Conservation (phyloP, 345 rosid genomes). For the Mercurialis annua region DNA sequence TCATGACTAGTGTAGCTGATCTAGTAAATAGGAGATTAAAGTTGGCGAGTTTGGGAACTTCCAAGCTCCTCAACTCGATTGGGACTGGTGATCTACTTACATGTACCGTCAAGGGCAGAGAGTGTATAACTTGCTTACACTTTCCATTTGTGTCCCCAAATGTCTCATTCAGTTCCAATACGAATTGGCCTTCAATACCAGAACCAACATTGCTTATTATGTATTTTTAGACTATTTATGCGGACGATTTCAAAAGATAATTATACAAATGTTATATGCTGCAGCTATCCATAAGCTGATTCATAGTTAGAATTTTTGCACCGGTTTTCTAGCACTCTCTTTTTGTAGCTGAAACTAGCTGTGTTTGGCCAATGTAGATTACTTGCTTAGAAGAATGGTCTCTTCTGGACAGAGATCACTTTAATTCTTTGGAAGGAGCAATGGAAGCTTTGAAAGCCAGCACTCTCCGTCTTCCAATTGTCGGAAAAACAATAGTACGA, state of each 20-base stretch:
- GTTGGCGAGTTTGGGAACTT: too few species aligned
- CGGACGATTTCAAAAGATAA: neutral
- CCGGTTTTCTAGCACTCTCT: conserved; percentile 8
- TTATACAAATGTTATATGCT: conserved; percentile 2
- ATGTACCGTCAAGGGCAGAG: neutral
- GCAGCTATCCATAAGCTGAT: neutral
- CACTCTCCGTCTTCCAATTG: conserved; percentile 87
- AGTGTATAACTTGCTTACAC: neutral
- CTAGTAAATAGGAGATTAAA: too few species aligned
- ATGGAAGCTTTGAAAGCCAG: conserved; percentile 91
- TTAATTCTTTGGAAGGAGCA: conserved; percentile 67
- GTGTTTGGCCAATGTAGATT: conserved; percentile 43
- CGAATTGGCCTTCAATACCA: neutral
- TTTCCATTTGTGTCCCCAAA: neutral
- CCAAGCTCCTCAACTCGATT: too few species aligned
- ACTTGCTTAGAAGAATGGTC: conserved; percentile 71
- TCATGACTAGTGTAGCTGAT: neutral
- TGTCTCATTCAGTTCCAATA: neutral
- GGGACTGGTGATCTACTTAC: too few species aligned
- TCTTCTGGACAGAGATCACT: conserved; percentile 65
- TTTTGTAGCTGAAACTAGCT: conserved; percentile 10
- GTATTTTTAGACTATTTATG: neutral
- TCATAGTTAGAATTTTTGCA: neutral
- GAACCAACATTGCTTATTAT: too few species aligned
- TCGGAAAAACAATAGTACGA: conserved; percentile 66